Conservation (phyloP, 139 green algal species). For the Deuterostichococcus epilithicus region DNA sequence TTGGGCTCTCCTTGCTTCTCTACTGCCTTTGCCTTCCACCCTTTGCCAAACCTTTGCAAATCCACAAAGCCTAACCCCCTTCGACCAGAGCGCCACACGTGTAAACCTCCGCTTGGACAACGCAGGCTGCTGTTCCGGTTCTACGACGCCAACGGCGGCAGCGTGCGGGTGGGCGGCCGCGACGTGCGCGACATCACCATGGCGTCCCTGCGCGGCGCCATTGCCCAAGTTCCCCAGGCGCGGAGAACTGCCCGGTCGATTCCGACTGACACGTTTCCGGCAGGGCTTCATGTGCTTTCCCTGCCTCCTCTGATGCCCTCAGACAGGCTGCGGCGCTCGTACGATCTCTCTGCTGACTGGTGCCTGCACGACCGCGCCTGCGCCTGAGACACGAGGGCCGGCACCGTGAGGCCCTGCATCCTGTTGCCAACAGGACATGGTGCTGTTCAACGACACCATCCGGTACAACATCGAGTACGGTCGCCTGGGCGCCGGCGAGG, state of each 20-base stretch:
- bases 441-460: constrained; percentile 97
- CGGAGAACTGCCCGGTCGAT: not conserved
- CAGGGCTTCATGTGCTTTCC: no score
- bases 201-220: constrained; percentile 40
- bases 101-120: no score
- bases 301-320: no score
- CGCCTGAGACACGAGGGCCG: no score
- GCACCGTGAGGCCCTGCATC: constrained; percentile 6
- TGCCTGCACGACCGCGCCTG: no score
- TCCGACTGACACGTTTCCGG: no score
- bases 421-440: constrained; percentile 68
- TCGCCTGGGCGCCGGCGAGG: constrained; percentile 49
- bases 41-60: no score
- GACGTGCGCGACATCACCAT: constrained; percentile 58
- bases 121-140: constrained; percentile 76
- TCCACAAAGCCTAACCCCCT: not conserved
- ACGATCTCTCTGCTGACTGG: no score
- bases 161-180: constrained; percentile 56
- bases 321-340: no score
- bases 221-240: constrained; percentile 54
- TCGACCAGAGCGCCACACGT: no score
- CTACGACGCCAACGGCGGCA: constrained; percentile 73
- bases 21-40: no score
- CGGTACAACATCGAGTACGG: constrained; percentile 89
- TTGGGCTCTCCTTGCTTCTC: no score